Percentiles rank a stretch among this genome's conserved stretches.
Conservation (phyloP, 2,329 filamentous ascomycete genomes). For the Neospermospora avenae region DNA sequence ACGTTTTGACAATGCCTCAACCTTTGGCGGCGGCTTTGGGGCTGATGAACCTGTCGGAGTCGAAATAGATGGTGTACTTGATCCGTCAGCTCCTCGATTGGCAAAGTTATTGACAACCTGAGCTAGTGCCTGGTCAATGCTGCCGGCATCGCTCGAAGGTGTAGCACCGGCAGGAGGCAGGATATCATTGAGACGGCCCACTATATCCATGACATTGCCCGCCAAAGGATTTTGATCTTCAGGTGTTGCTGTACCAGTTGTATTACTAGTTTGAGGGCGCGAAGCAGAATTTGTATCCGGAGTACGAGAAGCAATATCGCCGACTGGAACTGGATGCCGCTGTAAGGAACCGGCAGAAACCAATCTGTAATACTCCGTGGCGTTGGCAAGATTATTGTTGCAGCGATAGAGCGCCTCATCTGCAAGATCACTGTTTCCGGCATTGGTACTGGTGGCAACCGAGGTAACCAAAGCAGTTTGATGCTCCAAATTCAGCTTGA, state of each 20-base stretch:
- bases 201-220: constrained; percentile 17
- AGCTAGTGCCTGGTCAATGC: constrained; percentile 22
- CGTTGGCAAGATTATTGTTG: constrained; percentile 58
- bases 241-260: constrained; percentile 30
- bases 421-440: constrained; percentile 59
- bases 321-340: constrained; percentile 64
- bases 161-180: constrained; percentile 2
- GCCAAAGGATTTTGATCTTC: constrained; percentile 29
- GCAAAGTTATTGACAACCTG: constrained; percentile 10
- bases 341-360: constrained; percentile 56
- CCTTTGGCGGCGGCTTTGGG: constrained; percentile 5
- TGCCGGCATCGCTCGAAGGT: constrained; percentile 9
- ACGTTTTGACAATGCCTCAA: background rate
- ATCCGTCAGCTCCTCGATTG: background rate
- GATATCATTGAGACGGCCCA: constrained; percentile 21
- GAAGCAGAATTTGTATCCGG: constrained; percentile 25
- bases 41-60: constrained; percentile 1
- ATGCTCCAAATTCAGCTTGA: constrained; percentile 48
- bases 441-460: constrained; percentile 31
- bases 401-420: constrained; percentile 81
- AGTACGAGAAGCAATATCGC: constrained; percentile 46
- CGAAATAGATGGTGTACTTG: background rate
- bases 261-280: constrained; percentile 33
- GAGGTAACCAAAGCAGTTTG: constrained; percentile 38
- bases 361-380: constrained; percentile 72